A percentile compares a stretch with the other conserved stretches of the same genome.
phyloP scores from a whole-genome alignment of 768 basidiomycete species.

The Coprinellus micaceus region DNA sequence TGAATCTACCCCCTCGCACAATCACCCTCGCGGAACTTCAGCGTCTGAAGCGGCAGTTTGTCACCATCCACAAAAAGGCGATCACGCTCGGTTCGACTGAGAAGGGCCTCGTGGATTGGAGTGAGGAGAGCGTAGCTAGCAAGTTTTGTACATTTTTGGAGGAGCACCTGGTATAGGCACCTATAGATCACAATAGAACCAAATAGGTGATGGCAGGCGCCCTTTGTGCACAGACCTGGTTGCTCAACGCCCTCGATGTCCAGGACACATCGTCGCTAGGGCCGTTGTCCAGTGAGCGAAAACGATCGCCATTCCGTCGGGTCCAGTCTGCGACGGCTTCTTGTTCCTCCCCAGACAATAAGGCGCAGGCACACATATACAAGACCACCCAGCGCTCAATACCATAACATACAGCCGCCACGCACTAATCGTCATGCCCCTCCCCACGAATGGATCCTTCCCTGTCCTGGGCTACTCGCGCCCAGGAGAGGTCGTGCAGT shows the following conservation, averaged over 20 bases:
- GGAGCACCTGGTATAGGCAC: too few species aligned
- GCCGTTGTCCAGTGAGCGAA: neutral
- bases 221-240: neutral
- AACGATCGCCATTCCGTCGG: too few species aligned
- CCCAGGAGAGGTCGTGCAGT: slow-evolving; percentile 52
- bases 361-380: too few species aligned
- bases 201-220: slow-evolving; percentile 5
- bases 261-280: too few species aligned
- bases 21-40: slow-evolving; percentile 87
- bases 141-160: slow-evolving; percentile 74
- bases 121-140: slow-evolving; percentile 60
- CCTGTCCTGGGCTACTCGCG: slow-evolving; percentile 56
- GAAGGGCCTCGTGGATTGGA: slow-evolving; percentile 74
- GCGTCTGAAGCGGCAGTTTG: slow-evolving; percentile 87
- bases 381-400: neutral
- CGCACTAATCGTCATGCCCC: slow-evolving; percentile 49
- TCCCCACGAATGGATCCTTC: slow-evolving; percentile 52
- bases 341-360: too few species aligned
- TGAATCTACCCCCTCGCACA: slow-evolving; percentile 65
- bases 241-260: neutral
- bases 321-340: too few species aligned
- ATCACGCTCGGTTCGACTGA: slow-evolving; percentile 80
- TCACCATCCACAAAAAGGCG: slow-evolving; percentile 84
- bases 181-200: slow-evolving; percentile 22
- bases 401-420: neutral